A percentile compares a stretch with the other conserved stretches of the same genome.
phyloP scores from a whole-genome alignment of 768 basidiomycete genomes.

The Lentinula lateritia region DNA sequence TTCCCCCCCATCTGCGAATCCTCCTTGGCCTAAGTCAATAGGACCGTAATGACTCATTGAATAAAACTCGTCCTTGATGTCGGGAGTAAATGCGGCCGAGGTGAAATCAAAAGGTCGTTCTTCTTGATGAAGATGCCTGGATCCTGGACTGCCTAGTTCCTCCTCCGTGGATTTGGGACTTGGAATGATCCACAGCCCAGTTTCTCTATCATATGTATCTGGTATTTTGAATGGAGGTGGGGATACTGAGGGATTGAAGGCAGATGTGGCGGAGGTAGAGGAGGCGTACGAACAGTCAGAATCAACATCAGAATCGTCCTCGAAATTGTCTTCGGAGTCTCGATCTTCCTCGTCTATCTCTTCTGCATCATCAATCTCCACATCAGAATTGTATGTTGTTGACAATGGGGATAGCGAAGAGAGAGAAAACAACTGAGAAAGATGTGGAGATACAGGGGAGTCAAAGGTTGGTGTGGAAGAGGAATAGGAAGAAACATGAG shows the following conservation, averaged over 20 bases:
- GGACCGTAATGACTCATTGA: background rate
- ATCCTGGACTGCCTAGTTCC: background rate
- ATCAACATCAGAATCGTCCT: background rate
- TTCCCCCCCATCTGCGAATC: background rate
- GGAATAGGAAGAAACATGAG: too few relatives aligned
- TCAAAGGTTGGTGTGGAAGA: too few relatives aligned
- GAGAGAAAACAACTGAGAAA: too few relatives aligned
- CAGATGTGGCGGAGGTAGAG: background rate
- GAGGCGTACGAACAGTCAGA: background rate
- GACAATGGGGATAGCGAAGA: too few relatives aligned
- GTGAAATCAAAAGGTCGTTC: background rate
- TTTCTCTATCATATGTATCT: background rate
- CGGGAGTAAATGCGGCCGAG: background rate
- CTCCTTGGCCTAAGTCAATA: background rate
- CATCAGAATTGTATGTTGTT: too few relatives aligned
- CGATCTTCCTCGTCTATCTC: background rate
- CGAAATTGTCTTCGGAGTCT: background rate
- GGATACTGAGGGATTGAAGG: background rate
- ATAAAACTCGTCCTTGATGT: background rate
- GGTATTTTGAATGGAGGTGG: background rate
- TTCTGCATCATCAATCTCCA: background rate
- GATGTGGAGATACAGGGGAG: too few relatives aligned
- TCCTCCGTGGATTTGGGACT: background rate
- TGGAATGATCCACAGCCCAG: background rate
- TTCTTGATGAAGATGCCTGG: background rate